Evolutionary conservation across 2,329 filamentous ascomycete genomes (phyloP).

Genomic region (Trichoderma koningiopsis): DNA sequence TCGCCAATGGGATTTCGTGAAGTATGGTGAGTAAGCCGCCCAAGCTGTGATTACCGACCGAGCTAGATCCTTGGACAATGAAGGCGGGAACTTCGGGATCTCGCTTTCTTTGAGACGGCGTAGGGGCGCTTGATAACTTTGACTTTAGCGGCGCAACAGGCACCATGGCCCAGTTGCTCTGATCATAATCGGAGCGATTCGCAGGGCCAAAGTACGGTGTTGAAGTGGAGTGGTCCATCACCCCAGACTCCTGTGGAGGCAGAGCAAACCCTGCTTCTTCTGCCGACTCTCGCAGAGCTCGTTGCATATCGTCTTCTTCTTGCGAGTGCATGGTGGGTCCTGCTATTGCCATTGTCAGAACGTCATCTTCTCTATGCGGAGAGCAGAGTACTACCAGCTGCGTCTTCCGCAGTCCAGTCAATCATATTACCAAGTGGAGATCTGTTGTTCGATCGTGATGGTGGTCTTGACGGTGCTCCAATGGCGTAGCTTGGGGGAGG

Average conservation of each 20-base stretch:
- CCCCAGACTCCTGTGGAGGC: constrained; percentile 52
- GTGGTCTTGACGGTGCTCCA: constrained; percentile 61
- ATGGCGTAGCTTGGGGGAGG: constrained; percentile 45
- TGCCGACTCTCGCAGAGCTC: constrained; percentile 59
- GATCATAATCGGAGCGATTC: constrained; percentile 57
- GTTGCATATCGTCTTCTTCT: constrained; percentile 58
- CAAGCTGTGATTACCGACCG: constrained; percentile 46
- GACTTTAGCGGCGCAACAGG: constrained; percentile 39
- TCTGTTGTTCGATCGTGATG: constrained; percentile 59
- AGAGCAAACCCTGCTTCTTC: constrained; percentile 51
- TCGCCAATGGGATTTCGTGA: constrained; percentile 60
- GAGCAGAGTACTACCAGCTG: constrained; percentile 42
- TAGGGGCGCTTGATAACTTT: constrained; percentile 28
- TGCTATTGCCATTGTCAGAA: constrained; percentile 39
- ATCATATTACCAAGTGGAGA: constrained; percentile 58
- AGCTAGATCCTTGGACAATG: constrained; percentile 44
- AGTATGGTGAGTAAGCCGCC: constrained; percentile 60
- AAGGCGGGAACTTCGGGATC: constrained; percentile 51
- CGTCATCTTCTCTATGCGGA: constrained; percentile 15
- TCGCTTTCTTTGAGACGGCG: constrained; percentile 50
- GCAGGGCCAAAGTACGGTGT: constrained; percentile 62
- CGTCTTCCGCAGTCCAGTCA: constrained; percentile 49
- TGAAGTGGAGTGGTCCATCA: constrained; percentile 45
- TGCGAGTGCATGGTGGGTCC: constrained; percentile 43
- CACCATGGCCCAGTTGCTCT: constrained; percentile 62